These are phyloP conservation scores for Solanum pinnatisectum DNA, from an alignment of 257 asterid species.

Conservation along the genomic window DNA sequence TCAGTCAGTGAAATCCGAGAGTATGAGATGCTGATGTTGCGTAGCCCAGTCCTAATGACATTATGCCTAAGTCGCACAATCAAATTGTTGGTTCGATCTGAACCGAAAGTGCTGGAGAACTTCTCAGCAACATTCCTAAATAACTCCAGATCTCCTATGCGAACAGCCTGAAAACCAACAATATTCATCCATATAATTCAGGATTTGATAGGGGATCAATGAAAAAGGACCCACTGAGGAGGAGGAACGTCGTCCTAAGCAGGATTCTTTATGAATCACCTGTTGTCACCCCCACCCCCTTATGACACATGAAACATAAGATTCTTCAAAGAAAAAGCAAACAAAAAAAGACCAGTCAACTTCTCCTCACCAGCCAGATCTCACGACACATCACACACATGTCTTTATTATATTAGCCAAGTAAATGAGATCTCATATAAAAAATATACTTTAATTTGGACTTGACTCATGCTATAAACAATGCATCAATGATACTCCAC, in stretches of 20 bases:
- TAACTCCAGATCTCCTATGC: conserved; percentile 81
- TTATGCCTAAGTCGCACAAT: conserved; percentile 86
- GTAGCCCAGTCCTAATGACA: conserved; percentile 80
- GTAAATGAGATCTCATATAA: not conserved
- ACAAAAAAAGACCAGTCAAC: not conserved
- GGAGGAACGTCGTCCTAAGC: not conserved
- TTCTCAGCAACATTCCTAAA: conserved; percentile 69
- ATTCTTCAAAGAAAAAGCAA: not conserved
- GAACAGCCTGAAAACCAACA: conserved; percentile 64
- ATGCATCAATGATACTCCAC: not conserved
- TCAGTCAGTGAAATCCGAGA: conserved; percentile 71
- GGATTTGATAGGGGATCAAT: not conserved
- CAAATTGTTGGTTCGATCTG: conserved; percentile 71
- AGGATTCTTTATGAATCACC: not conserved
- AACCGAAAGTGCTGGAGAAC: conserved; percentile 57
- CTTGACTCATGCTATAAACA: not conserved
- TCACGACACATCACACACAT: not conserved
- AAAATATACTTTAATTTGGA: not conserved
- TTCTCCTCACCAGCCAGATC: not conserved
- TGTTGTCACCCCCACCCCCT: not conserved
- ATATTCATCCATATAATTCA: not conserved
- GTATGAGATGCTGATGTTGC: conserved; percentile 85
- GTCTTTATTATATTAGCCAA: not conserved
- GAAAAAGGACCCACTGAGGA: not conserved
- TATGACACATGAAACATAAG: not conserved